Evolutionary conservation across 2,329 filamentous ascomycete genomes (phyloP).

Genomic region (Xylaria sp.): DNA sequence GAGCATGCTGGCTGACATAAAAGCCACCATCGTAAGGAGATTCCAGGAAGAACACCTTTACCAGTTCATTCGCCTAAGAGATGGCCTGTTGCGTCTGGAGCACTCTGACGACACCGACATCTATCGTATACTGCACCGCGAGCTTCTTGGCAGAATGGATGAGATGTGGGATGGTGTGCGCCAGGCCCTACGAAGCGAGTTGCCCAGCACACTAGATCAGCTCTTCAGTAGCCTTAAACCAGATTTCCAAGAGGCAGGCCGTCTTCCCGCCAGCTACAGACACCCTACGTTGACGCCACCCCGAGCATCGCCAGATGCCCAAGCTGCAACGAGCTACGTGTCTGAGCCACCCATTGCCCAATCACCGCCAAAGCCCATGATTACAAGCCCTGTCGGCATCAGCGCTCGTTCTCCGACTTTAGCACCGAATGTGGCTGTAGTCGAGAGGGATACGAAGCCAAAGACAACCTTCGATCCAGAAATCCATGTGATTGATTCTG

Average conservation of each 20-base stretch:
- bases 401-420: neutral
- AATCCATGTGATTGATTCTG: neutral
- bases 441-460: neutral
- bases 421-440: neutral
- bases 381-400: neutral
- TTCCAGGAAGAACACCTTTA: conserved; percentile 12
- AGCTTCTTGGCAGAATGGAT: neutral
- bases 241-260: neutral
- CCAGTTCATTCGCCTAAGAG: neutral
- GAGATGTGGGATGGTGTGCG: conserved; percentile 1
- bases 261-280: neutral
- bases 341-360: neutral
- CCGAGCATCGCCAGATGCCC: neutral
- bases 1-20: conserved; percentile 7
- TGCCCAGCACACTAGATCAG: conserved; percentile 14
- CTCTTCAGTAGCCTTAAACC: conserved; percentile 6
- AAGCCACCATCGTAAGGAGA: neutral
- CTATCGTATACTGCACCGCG: neutral
- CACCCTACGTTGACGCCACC: neutral
- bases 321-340: neutral
- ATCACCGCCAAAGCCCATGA: neutral
- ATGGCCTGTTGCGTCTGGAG: neutral
- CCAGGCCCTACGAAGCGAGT: conserved; percentile 2
- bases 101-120: neutral
- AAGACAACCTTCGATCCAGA: neutral